Evolutionary conservation across 2,329 filamentous ascomycete genomes (phyloP), one percentile per base, ranked within the genome.

Genomic region (Hansfordia pulvinata): DNA sequence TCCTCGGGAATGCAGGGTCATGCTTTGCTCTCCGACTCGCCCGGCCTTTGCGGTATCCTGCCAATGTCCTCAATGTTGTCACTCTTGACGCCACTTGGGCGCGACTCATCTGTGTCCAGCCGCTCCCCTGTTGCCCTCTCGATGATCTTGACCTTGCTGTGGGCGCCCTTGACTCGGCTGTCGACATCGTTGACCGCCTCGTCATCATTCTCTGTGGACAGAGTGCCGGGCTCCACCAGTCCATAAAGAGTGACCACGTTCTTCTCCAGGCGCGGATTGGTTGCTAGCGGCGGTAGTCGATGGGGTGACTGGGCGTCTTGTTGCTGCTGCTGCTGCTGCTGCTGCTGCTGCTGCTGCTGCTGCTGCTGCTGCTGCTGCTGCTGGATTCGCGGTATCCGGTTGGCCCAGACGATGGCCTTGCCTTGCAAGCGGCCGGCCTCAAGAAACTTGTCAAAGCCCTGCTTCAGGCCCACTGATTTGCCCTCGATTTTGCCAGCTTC

Each of bases 171-270:
- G 20, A 93, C 47, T 9, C 86, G 66, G 47, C 94, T 15, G 43
- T 98, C 90, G 43, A 93, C 86, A 42, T 94, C 86, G 26, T 79
- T 78, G 13, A 98, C 85, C 1, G 78, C 76, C 24, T 93, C 83
- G 46, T 96, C 88, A 4, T 71, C 78, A 46, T 98, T 98, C 32
- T 76, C 65, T 12, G 76, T 86, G 10, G 76, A 75, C 22, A 94
- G 54, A 2, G 75, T 88, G 5, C 74, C 73, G 0, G 77, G 76
- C 47, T 93, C 84, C 3, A 84, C 75, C 10, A 94, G 61, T 14
- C 78, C 76, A 34, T 84, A 76, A 8, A 96, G 60, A 6, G 73
- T 68, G 17, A 68, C 62, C 30, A 94, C 55, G 43, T 96, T 86
- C 53, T 80, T 88, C 30, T 68, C 63, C 6, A 94, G 58, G 17